Conservation (phyloP, 306 rosid genomes). For the Amphicarpaea edgeworthii region DNA sequence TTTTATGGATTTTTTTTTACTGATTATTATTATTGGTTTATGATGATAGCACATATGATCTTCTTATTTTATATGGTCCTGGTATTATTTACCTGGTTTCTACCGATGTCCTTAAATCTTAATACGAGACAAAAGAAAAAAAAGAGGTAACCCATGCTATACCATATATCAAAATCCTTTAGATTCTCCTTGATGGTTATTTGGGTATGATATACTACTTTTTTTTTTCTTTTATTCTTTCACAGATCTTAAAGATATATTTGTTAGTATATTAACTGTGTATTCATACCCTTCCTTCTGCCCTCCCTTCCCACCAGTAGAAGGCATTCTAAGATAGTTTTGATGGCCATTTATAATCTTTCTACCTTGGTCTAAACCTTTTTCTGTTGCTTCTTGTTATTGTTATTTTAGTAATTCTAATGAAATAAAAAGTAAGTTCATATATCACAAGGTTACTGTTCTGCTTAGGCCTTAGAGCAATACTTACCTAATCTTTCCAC, state of each 20-base stretch:
- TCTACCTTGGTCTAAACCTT: not conserved
- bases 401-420: not conserved
- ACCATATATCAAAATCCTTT: not conserved
- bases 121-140: conserved; percentile 34
- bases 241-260: conserved; percentile 23
- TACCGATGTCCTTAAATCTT: not conserved
- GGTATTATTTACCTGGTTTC: conserved; percentile 30
- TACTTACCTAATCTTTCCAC: conserved; percentile 19
- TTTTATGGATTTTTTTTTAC: not conserved
- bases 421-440: not conserved
- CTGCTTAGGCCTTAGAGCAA: conserved; percentile 25
- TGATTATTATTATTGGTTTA: not conserved
- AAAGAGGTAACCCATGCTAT: conserved; percentile 26
- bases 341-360: conserved; percentile 30
- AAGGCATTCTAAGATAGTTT: conserved; percentile 23
- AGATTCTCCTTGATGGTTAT: conserved; percentile 35
- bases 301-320: conserved; percentile 1
- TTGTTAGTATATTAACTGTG: conserved; percentile 10
- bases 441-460: not conserved
- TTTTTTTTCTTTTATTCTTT: not conserved
- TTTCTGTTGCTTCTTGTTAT: conserved; percentile 9
- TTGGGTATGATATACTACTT: conserved; percentile 20
- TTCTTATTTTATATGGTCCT: conserved; percentile 26
- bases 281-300: not conserved
- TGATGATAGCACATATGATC: not conserved